Evolutionary conservation across 2,329 filamentous ascomycete genomes (phyloP).

Genomic region (Aschersonia sp.): DNA sequence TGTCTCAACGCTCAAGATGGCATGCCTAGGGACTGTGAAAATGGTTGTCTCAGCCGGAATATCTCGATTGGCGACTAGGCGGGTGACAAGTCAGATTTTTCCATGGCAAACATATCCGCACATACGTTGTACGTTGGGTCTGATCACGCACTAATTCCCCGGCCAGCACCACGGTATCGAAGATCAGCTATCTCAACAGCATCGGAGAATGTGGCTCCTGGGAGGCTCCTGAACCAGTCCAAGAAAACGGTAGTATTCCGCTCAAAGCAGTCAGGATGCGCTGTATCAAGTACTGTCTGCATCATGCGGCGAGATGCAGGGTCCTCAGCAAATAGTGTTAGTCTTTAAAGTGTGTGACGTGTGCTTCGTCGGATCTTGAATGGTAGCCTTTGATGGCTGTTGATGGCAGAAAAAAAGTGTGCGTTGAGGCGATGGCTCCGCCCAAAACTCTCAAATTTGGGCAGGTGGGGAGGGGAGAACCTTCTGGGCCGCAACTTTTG

Average conservation of each 20-base stretch:
- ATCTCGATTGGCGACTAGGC: slow-evolving; percentile 51
- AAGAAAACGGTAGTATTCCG: slow-evolving; percentile 30
- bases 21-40: slow-evolving; percentile 62
- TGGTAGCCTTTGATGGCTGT: too few species aligned
- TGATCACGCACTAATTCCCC: slow-evolving; percentile 33
- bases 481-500: too few species aligned
- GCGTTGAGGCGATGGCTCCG: too few species aligned
- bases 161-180: slow-evolving; percentile 32
- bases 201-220: slow-evolving; percentile 37
- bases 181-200: slow-evolving; percentile 38
- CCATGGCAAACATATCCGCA: too few species aligned
- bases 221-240: slow-evolving; percentile 36
- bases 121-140: neutral
- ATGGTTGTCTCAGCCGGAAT: slow-evolving; percentile 63
- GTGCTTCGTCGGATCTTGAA: too few species aligned
- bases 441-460: too few species aligned
- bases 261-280: slow-evolving; percentile 20
- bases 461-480: too few species aligned
- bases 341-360: too few species aligned
- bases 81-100: neutral
- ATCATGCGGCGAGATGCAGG: too few species aligned
- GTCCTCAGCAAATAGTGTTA: too few species aligned
- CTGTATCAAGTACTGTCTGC: neutral
- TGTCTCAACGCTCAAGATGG: slow-evolving; percentile 59
- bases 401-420: too few species aligned